Evolutionary conservation across 2,329 filamentous ascomycete species (phyloP).

Genomic region (Aureobasidium sp.): DNA sequence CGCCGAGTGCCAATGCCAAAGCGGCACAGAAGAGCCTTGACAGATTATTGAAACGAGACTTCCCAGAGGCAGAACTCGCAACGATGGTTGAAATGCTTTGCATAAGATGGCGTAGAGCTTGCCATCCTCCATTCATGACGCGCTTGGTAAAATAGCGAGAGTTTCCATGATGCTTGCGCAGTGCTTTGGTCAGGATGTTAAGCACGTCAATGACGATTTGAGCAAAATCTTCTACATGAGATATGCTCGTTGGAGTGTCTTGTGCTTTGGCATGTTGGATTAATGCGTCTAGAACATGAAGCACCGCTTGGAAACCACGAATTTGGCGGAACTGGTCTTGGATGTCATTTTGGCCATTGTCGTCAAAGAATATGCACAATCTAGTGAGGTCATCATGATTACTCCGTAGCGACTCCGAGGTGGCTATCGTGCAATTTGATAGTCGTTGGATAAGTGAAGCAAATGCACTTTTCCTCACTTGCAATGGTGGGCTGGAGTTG

Average conservation of each 20-base stretch:
- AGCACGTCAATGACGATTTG: slow-evolving; percentile 41
- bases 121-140: slow-evolving; percentile 72
- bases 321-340: slow-evolving; percentile 77
- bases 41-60: background rate
- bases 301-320: slow-evolving; percentile 66
- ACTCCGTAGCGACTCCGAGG: slow-evolving; percentile 9
- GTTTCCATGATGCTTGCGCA: slow-evolving; percentile 78
- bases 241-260: background rate
- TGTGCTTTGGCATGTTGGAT: background rate
- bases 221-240: background rate
- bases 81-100: background rate
- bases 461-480: slow-evolving; percentile 11
- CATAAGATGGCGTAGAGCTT: slow-evolving; percentile 65
- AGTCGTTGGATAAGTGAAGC: slow-evolving; percentile 15
- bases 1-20: slow-evolving; percentile 71
- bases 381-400: slow-evolving; percentile 12
- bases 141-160: slow-evolving; percentile 74
- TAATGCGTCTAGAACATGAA: slow-evolving; percentile 54
- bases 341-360: slow-evolving; percentile 9
- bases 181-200: slow-evolving; percentile 64
- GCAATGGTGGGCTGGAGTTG: slow-evolving; percentile 15
- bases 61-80: background rate
- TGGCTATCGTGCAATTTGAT: background rate
- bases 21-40: slow-evolving; percentile 49
- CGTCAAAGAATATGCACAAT: slow-evolving; percentile 11